phyloP scores from a whole-genome alignment of 2,329 filamentous ascomycete genomes.

The Dothideomycetidae sp. region DNA sequence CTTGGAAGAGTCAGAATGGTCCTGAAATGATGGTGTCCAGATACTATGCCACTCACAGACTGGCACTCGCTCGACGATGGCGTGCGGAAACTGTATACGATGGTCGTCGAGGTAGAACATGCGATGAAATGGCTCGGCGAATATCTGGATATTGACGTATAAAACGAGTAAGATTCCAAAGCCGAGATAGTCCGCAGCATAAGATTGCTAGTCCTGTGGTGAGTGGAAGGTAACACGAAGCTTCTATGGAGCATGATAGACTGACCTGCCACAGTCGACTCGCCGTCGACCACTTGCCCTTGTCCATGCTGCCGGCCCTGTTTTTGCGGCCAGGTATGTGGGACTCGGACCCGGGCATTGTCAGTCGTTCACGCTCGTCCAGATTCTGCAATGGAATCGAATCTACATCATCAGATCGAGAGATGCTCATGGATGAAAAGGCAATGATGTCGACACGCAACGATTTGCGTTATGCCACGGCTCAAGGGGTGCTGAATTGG shows the following conservation, averaged over 20 bases:
- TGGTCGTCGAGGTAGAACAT: constrained; percentile 85
- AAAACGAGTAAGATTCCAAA: constrained; percentile 53
- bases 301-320: constrained; percentile 1
- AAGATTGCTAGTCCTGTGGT: constrained; percentile 47
- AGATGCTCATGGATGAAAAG: constrained; percentile 1
- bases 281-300: constrained; percentile 5
- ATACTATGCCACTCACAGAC: constrained; percentile 53
- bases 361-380: neutral
- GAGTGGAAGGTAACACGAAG: constrained; percentile 1
- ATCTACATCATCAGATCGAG: constrained; percentile 4
- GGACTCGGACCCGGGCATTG: constrained; percentile 13
- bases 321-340: constrained; percentile 8
- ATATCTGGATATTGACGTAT: constrained; percentile 49
- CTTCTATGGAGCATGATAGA: neutral
- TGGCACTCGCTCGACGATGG: constrained; percentile 67
- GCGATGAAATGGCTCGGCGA: constrained; percentile 77
- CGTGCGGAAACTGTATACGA: constrained; percentile 73
- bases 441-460: neutral
- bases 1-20: constrained; percentile 26
- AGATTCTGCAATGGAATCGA: constrained; percentile 4
- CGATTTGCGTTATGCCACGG: neutral
- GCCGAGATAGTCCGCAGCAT: constrained; percentile 78
- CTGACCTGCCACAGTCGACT: constrained; percentile 13
- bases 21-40: no score
- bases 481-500: no score